Conservation (phyloP, 805 yeast species). For the Candida tammaniensis region DNA sequence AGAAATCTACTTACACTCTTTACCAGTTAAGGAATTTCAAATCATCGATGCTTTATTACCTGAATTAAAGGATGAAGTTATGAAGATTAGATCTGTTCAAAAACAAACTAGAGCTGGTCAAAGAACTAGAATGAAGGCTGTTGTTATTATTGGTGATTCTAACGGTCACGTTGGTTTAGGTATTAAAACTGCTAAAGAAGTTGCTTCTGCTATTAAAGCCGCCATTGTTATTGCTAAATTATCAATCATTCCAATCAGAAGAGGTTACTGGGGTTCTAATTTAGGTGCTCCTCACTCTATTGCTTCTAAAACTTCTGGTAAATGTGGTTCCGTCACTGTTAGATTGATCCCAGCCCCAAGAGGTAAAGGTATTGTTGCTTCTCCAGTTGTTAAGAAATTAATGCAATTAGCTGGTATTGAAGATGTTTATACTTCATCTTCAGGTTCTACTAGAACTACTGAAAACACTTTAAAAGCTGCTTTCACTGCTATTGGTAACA, state of each 20-base stretch:
- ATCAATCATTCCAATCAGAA: constrained; percentile 98
- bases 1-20: constrained; percentile 98
- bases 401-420: constrained; percentile 99
- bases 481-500: constrained; percentile 98
- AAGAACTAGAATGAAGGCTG: constrained; percentile 99
- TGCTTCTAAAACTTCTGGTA: constrained; percentile 97
- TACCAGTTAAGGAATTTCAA: constrained; percentile 99
- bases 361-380: constrained; percentile 99
- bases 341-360: constrained; percentile 99
- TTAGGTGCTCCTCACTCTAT: constrained; percentile 99
- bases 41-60: constrained; percentile 96
- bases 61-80: constrained; percentile 94
- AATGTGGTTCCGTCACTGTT: constrained; percentile 99
- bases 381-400: constrained; percentile 99
- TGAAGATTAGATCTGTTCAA: constrained; percentile 99
- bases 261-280: constrained; percentile 99
- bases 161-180: constrained; percentile 99
- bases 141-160: constrained; percentile 98
- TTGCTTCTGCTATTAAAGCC: constrained; percentile 99
- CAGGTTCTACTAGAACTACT: constrained; percentile 99
- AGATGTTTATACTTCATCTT: constrained; percentile 98
- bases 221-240: constrained; percentile 99
- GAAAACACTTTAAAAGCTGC: constrained; percentile 99
- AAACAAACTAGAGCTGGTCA: constrained; percentile 99
- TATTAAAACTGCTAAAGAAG: constrained; percentile 99